phyloP scores from a whole-genome alignment of 2,329 filamentous ascomycete genomes.

The Fusarium keratoplasticum region DNA sequence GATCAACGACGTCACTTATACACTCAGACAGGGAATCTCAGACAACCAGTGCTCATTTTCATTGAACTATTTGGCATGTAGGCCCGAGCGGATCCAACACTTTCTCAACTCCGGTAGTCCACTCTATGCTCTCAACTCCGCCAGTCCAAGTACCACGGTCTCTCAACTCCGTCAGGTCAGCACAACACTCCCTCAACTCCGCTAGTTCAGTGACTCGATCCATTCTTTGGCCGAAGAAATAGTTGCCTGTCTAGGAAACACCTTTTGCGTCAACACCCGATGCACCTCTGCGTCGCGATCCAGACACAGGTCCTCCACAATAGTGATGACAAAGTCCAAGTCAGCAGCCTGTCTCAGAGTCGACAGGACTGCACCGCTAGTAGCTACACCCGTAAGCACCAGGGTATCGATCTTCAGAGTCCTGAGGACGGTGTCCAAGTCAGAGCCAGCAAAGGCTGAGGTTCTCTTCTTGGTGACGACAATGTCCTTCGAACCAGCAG shows the following conservation, averaged over 20 bases:
- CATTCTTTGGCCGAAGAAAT: background rate
- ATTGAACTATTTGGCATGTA: background rate
- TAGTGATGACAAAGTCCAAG: background rate
- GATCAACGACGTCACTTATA: background rate
- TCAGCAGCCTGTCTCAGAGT: background rate
- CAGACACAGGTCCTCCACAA: background rate
- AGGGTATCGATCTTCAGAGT: background rate
- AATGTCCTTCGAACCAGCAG: background rate
- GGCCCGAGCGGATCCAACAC: background rate
- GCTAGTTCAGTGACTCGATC: background rate
- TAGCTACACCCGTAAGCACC: background rate
- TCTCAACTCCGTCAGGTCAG: background rate
- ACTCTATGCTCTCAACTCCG: background rate
- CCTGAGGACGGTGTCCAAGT: background rate
- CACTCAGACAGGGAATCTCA: background rate
- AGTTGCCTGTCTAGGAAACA: conserved; percentile 39
- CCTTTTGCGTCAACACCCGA: background rate
- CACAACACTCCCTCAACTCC: background rate
- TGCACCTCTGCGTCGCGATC: background rate
- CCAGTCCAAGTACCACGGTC: background rate
- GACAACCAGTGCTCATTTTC: background rate
- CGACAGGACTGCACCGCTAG: background rate
- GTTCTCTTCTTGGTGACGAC: background rate
- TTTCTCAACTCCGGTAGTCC: background rate
- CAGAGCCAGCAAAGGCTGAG: background rate